Conservation (phyloP, 1,139 yeast species). For the Suhomyces ambrosiae region DNA sequence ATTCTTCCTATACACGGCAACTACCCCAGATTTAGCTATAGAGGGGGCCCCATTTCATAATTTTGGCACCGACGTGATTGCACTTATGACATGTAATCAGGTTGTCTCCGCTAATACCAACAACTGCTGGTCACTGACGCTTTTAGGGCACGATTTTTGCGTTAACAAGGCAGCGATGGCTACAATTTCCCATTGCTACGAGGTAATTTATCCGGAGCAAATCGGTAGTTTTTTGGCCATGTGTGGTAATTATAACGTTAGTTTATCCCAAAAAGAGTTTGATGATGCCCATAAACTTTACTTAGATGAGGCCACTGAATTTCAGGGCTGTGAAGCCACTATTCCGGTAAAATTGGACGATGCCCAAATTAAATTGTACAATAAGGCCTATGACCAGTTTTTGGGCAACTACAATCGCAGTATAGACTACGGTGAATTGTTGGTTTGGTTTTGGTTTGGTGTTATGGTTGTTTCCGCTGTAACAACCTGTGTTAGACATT, state of each 20-base stretch:
- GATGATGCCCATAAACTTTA: slow-evolving; percentile 42
- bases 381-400: slow-evolving; percentile 35
- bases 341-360: slow-evolving; percentile 30
- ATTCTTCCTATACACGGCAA: slow-evolving; percentile 24
- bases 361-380: slow-evolving; percentile 19
- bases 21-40: slow-evolving; percentile 36
- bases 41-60: slow-evolving; percentile 40
- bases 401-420: slow-evolving; percentile 45
- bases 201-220: slow-evolving; percentile 25
- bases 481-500: too few relatives aligned
- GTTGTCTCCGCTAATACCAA: slow-evolving; percentile 21
- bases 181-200: slow-evolving; percentile 44
- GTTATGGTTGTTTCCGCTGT: slow-evolving; percentile 29
- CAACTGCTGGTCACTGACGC: slow-evolving; percentile 5
- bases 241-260: slow-evolving; percentile 32
- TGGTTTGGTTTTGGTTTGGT: slow-evolving; percentile 35
- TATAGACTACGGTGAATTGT: slow-evolving; percentile 33
- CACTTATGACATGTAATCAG: slow-evolving; percentile 34
- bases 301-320: slow-evolving; percentile 25
- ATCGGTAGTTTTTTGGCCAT: slow-evolving; percentile 28
- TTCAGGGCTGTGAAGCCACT: slow-evolving; percentile 22
- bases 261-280: slow-evolving; percentile 33
- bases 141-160: slow-evolving; percentile 24
- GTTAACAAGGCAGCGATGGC: slow-evolving; percentile 38
- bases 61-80: slow-evolving; percentile 32